Evolutionary conservation across 2,329 filamentous ascomycete genomes (phyloP), one percentile per base, ranked within the genome.

Genomic region (Penicillium aurantiogriseum): DNA sequence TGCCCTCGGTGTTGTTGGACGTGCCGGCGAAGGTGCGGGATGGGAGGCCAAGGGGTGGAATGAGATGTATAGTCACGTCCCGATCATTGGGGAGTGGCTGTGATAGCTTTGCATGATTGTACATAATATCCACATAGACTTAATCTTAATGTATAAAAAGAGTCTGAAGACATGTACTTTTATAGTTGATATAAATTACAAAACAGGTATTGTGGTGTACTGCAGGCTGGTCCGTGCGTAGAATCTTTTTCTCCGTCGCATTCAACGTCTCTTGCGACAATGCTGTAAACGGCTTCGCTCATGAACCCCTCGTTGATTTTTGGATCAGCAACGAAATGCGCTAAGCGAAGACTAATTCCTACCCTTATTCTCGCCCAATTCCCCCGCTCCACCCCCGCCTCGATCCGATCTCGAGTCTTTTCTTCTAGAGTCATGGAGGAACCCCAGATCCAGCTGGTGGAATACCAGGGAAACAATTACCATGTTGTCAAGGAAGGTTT

Each of bases 21-120:
- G 84, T 60, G 89, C 83, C 1, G 92, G 91, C 0, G 74, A 79
- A 59, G 86, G 85, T 1, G 78, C 83, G 4, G 91, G 91, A 0
- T 97, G 92, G 91, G 81, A 96, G 54, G 91, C 86, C 2, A 88
- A 81, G 64, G 81, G 89, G 49, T 96, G 93, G 74, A 89, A 97
- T 77, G 83, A 85, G 49, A 79, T 96, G 62, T 92, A 87, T 71
- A 78, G 74, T 60, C 80, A 79, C 51, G 79, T 88, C 42, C 86
- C 86, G 1, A 64, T 87, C 13, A 69, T 88, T 52, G 80, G 81
- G 1, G 69, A 73, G 52, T 85, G 80, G 77, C 69, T 80, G 63
- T 82, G 66, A 73, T 1, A n/a, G n/a, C 5, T 23, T 25, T 35
- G 21, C 5, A 39, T 27, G 42, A 17, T 8, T 10, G 29, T 47